Evolutionary conservation across 345 rosid species (phyloP), one percentile per base, ranked within the genome.

Genomic region (Dovyalis caffra): DNA sequence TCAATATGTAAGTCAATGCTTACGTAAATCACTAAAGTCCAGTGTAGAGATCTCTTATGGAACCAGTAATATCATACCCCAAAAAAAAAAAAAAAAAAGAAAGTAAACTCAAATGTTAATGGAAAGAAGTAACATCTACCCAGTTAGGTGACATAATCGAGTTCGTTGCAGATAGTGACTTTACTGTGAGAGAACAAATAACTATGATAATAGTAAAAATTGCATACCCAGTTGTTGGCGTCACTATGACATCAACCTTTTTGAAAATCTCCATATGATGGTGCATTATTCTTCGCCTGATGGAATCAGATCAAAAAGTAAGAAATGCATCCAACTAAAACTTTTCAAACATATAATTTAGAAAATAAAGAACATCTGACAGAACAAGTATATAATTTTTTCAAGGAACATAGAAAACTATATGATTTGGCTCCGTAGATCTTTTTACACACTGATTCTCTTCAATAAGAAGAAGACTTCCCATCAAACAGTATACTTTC

Each of bases 181-280:
- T 31, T 26, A 51, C 18, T 35, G 33, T 33, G 29, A 32, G n/a
- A 45, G n/a, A 66, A 71, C 29, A 45, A n/a, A 10, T 9, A 63
- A 45, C 26, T 7, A 14, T 4, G 47, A 32, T 34, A 71, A 40
- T 62, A 67, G 43, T 8, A 51, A 61, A 60, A 18, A 47, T 47
- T 43, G 69, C 91, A 8, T 85, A 93, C 90, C 91, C 98, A 20
- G 95, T 84, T 58, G 97, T 90, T 69, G 98, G 98, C 43, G 97
- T 93, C 61, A 93, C 95, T 66, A 91, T 90, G 83, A 91, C 86
- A 82, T 93, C 95, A 72, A 77, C 97, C 77, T 86, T 88, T 82
- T 87, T 88, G 88, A 93, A 93, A 73, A 93, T 91, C 83, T 91
- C 91, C 95, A 91, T 79, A 83, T 81, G 92, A 83, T 86, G 78